Evolutionary conservation across 2,329 filamentous ascomycete genomes (phyloP).

Genomic region (Monosporascus ibericus): DNA sequence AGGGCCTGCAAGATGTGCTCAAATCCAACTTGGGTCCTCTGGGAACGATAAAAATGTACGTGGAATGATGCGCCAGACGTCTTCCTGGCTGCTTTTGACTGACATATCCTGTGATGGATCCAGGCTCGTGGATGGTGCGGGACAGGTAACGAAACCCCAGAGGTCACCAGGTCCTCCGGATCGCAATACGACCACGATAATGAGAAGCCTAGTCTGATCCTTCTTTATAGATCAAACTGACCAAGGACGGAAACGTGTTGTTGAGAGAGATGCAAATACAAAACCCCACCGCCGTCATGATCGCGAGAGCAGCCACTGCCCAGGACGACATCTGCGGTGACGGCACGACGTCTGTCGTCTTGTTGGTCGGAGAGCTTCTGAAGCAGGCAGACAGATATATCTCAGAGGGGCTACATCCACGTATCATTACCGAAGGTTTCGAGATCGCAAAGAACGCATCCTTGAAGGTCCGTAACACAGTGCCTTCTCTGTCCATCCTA

Average conservation of each 20-base stretch:
- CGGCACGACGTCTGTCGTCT: conserved; percentile 92
- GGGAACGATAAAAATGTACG: conserved; percentile 92
- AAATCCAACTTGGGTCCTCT: conserved; percentile 92
- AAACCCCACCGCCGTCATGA: conserved; percentile 92
- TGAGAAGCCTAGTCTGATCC: conserved; percentile 14
- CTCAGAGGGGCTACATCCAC: conserved; percentile 89
- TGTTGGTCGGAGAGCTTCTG: conserved; percentile 90
- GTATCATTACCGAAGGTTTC: conserved; percentile 95
- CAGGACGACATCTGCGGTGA: conserved; percentile 98
- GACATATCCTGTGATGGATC: conserved; percentile 18
- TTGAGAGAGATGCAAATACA: conserved; percentile 86
- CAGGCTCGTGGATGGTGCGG: conserved; percentile 64
- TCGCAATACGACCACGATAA: conserved; percentile 3
- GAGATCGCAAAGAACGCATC: conserved; percentile 93
- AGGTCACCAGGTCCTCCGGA: not conserved
- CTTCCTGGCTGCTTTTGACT: not conserved
- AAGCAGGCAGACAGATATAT: conserved; percentile 98
- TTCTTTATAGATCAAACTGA: conserved; percentile 79
- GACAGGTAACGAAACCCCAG: conserved; percentile 46
- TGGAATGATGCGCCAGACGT: conserved; percentile 8
- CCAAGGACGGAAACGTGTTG: conserved; percentile 93
- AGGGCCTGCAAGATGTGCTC: conserved; percentile 88
- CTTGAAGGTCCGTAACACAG: conserved; percentile 56
- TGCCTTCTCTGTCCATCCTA: conserved; percentile 6
- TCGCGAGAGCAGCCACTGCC: conserved; percentile 79